Conservation (phyloP, 1,284 basidiomycete genomes). For the Cystodermella granulosa region DNA sequence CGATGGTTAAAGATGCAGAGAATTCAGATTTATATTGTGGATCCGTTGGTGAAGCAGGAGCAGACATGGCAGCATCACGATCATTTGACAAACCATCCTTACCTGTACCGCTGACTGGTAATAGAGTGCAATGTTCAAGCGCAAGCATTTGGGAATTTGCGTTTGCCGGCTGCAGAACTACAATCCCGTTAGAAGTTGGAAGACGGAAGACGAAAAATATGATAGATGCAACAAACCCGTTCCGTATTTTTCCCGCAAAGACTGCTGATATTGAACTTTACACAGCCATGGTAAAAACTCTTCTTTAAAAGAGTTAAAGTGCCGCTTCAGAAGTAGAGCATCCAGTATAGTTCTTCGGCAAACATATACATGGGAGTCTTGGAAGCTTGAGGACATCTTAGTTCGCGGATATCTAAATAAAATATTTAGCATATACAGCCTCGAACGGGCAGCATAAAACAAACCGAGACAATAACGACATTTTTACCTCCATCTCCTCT, state of each 20-base stretch:
- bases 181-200: not conserved
- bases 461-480: conserved; percentile 65
- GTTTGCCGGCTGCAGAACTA: conserved; percentile 44
- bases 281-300: conserved; percentile 88
- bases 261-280: conserved; percentile 71
- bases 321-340: conserved; percentile 59
- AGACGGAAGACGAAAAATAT: conserved; percentile 10
- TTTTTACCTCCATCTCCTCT: conserved; percentile 68
- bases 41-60: conserved; percentile 45
- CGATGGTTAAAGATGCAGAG: conserved; percentile 53
- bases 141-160: conserved; percentile 45
- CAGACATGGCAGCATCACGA: conserved; percentile 20
- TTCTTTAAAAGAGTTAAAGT: conserved; percentile 75
- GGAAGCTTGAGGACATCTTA: conserved; percentile 64
- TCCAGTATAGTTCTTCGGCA: conserved; percentile 75
- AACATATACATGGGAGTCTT: conserved; percentile 88
- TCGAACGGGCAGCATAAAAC: conserved; percentile 10
- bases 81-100: not conserved
- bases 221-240: conserved; percentile 35
- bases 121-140: conserved; percentile 57
- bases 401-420: conserved; percentile 66
- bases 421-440: not conserved
- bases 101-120: conserved; percentile 13
- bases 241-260: conserved; percentile 56
- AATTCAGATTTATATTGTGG: conserved; percentile 35